A percentile compares a stretch with the other conserved stretches of the same genome.
These are phyloP conservation scores for Dactylonectria macrodidyma DNA, from an alignment of 2,329 filamentous ascomycete species.

Conservation along the genomic window DNA sequence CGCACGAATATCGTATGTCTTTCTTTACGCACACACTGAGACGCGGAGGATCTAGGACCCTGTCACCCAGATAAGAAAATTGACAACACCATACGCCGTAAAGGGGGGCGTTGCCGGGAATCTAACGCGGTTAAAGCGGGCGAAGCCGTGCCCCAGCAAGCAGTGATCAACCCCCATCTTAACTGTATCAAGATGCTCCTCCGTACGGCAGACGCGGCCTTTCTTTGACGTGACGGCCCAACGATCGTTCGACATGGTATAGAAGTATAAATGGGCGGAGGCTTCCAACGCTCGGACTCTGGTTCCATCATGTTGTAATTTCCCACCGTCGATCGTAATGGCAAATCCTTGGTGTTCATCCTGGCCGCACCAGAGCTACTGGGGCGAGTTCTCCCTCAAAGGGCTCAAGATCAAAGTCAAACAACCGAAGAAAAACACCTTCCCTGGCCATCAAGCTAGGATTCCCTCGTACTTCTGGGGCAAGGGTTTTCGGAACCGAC, in stretches of 20 bases:
- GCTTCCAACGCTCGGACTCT: conserved; percentile 37
- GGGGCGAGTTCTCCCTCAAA: conserved; percentile 43
- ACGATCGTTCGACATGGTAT: not conserved
- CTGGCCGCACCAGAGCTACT: conserved; percentile 41
- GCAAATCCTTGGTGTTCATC: conserved; percentile 35
- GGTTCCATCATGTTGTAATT: conserved; percentile 22
- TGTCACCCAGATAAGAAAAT: too few species aligned
- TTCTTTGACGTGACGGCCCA: conserved; percentile 3
- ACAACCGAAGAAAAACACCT: conserved; percentile 20
- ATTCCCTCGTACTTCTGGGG: conserved; percentile 40
- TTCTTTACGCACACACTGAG: too few species aligned
- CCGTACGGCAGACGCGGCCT: conserved; percentile 9
- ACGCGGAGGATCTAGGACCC: too few species aligned
- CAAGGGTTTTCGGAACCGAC: conserved; percentile 38
- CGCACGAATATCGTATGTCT: too few species aligned
- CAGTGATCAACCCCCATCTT: not conserved
- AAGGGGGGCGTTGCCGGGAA: too few species aligned
- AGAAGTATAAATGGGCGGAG: conserved; percentile 30
- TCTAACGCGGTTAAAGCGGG: too few species aligned
- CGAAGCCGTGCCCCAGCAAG: too few species aligned
- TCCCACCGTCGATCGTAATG: conserved; percentile 43
- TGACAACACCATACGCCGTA: too few species aligned
- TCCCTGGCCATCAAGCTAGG: conserved; percentile 16
- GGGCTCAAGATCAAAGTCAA: conserved; percentile 43
- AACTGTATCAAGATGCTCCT: conserved; percentile 3